Percentiles rank a stretch among this genome's conserved stretches.
Conservation (phyloP, 257 asterid species). For the Echium plantagineum region DNA sequence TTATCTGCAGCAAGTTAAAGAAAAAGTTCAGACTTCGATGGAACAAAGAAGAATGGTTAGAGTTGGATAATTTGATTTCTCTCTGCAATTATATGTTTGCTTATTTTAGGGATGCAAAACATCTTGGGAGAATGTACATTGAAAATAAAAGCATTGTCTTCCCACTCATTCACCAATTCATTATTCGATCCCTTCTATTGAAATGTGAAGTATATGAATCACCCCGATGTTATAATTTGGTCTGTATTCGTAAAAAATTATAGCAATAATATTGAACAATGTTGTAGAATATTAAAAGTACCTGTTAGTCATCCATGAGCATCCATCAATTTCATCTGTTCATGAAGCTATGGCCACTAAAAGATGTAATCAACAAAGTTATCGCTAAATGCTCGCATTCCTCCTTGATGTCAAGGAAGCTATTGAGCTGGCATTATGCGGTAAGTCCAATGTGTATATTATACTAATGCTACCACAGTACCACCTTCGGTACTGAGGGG, state of each 20-base stretch:
- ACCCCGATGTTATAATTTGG: no score
- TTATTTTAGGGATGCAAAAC: not conserved
- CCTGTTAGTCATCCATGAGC: not conserved
- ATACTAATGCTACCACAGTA: no score
- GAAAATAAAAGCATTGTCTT: not conserved
- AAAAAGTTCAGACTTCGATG: conserved; percentile 49
- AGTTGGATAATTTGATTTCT: conserved; percentile 25
- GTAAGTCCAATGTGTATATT: no score
- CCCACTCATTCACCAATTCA: not conserved
- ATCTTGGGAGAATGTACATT: not conserved
- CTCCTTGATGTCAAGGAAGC: no score
- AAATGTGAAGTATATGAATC: not conserved
- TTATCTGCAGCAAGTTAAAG: conserved; percentile 47
- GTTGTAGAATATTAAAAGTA: not conserved
- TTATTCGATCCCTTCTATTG: no score
- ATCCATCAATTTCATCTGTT: no score
- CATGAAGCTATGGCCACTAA: no score
- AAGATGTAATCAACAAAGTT: not conserved
- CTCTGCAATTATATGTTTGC: not conserved
- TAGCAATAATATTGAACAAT: no score
- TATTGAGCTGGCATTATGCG: no score
- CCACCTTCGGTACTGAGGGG: no score
- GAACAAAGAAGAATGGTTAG: conserved; percentile 35
- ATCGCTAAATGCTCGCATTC: not conserved
- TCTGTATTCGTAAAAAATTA: no score